Percentiles rank a stretch among this genome's conserved stretches.
phyloP scores from a whole-genome alignment of 495 filamentous ascomycete genomes.

The Podospora sp. region DNA sequence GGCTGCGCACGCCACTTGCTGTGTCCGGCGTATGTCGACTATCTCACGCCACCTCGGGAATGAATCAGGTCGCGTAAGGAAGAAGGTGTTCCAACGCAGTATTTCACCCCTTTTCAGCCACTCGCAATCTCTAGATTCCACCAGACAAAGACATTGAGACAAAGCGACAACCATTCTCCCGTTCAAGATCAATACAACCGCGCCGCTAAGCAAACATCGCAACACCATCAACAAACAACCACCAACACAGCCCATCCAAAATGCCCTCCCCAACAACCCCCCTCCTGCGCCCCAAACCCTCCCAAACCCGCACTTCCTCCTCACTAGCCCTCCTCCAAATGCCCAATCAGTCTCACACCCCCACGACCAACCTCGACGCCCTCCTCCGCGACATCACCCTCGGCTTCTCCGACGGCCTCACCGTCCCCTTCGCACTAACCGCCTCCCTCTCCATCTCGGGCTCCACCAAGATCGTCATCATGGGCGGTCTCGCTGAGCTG shows the following conservation, averaged over 20 bases:
- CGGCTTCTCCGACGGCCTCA: conserved; percentile 58
- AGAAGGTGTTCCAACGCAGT: too few relatives aligned
- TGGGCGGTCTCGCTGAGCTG: conserved; percentile 65
- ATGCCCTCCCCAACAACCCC: neutral
- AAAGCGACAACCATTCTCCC: too few relatives aligned
- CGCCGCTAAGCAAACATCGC: neutral
- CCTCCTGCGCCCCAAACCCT: neutral
- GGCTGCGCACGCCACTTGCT: neutral
- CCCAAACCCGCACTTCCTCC: too few relatives aligned
- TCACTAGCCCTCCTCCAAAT: neutral
- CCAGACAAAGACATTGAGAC: too few relatives aligned
- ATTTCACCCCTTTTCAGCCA: too few relatives aligned
- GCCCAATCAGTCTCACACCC: neutral
- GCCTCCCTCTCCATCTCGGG: conserved; percentile 57
- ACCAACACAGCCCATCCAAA: neutral
- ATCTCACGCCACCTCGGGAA: neutral
- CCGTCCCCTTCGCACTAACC: conserved; percentile 60
- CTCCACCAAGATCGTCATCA: conserved; percentile 57
- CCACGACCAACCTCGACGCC: neutral
- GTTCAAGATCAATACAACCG: too few relatives aligned
- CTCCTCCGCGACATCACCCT: conserved; percentile 49
- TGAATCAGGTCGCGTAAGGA: too few relatives aligned
- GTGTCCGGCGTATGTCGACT: neutral
- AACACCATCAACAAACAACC: neutral
- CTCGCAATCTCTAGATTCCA: too few relatives aligned